Conservation (phyloP, 2,329 filamentous ascomycete genomes). For the Lachnellula suecica region DNA sequence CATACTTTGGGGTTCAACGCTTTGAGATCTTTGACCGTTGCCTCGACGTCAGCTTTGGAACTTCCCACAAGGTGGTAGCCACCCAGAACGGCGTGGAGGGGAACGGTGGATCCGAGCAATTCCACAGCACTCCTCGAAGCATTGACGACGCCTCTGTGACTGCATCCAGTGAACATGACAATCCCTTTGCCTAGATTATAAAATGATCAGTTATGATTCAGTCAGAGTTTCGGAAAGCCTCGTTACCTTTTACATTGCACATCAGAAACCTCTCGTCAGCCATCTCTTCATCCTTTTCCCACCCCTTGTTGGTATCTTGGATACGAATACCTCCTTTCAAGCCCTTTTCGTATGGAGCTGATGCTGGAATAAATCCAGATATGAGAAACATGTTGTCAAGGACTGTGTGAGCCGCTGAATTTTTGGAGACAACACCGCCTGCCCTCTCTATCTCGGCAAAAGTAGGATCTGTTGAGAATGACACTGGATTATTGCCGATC, state of each 20-base stretch:
- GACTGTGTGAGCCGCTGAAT: constrained; percentile 41
- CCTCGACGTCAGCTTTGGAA: constrained; percentile 41
- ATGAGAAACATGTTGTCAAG: constrained; percentile 51
- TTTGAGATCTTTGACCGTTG: constrained; percentile 48
- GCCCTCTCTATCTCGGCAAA: constrained; percentile 46
- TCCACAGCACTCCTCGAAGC: constrained; percentile 45
- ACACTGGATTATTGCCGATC: constrained; percentile 40
- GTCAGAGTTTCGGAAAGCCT: constrained; percentile 1
- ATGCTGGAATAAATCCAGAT: constrained; percentile 52
- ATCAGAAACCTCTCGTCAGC: constrained; percentile 52
- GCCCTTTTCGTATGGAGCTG: constrained; percentile 48
- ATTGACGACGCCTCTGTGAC: constrained; percentile 55
- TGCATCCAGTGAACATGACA: constrained; percentile 55
- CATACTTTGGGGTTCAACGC: constrained; percentile 45
- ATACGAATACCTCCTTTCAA: constrained; percentile 45
- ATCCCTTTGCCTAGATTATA: constrained; percentile 44
- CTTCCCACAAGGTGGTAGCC: constrained; percentile 53
- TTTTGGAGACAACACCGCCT: constrained; percentile 40
- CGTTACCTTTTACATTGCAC: constrained; percentile 49
- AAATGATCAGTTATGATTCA: neutral
- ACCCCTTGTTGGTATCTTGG: constrained; percentile 37
- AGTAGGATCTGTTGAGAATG: constrained; percentile 51
- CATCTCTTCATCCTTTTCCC: constrained; percentile 50
- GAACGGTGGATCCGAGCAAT: constrained; percentile 35
- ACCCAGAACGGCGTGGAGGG: constrained; percentile 50